Evolutionary conservation across 495 filamentous ascomycete genomes (phyloP), one percentile per base, ranked within the genome.

Genomic region (Lindgomyces ingoldianus): DNA sequence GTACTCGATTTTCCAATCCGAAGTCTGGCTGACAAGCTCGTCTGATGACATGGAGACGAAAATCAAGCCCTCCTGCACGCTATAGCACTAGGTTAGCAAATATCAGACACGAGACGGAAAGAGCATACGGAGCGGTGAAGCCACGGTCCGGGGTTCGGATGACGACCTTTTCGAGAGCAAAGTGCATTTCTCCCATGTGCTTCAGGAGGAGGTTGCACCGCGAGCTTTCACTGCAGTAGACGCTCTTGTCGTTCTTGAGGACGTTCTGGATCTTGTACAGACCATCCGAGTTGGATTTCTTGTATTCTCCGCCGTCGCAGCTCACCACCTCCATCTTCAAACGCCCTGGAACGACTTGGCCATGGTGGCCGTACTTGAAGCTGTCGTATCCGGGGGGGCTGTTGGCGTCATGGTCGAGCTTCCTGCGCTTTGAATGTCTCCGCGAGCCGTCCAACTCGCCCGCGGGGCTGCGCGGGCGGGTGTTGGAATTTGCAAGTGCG

Each of bases 51-150:
- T 96, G 4, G 90, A 85, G 39, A 97, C 82, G 72, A 97, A 96
- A 4, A 98, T 84, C 87, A 96, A 89, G 22, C 93, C 93, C 80
- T 95, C 91, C 77, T 93, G 90, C 49, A 96, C 87, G 53, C 91
- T 95, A 68, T 45, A 50, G 30, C 51, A 39, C 24, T 33, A 29
- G 14, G 14, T 71, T 59, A 70, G 66, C 42, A 69, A 69, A 69
- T 12, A 68, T 62, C 26, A 36, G n/a, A 26, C 21, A n/a, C 16
- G n/a, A 48, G 25, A 25, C n/a, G 30, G 65, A 49, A 84, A 39
- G 14, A 39, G 6, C 92, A 73, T 83, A 96, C 91, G 92, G 91
- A 63, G 89, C 85, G 51, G 91, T 91, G 72, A 89, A 96, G 22
- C 90, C 88, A 14, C 80, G 81, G 59, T 86, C 84, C 1, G 93